Conservation (phyloP, 1,284 basidiomycete species). For the Singerocomus rubriflavus region DNA sequence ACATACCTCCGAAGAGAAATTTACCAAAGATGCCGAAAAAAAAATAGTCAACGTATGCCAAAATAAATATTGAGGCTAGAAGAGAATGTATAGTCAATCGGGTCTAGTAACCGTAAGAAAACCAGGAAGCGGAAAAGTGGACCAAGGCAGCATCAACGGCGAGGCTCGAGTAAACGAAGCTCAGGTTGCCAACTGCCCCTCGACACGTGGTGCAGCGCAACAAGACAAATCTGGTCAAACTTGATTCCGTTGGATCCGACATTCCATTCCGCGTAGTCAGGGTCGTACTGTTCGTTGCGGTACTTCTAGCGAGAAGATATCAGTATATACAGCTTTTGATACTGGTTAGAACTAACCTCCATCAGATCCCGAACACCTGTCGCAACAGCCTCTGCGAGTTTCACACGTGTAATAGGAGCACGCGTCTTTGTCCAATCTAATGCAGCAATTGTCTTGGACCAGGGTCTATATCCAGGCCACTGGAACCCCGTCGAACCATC, state of each 20-base stretch:
- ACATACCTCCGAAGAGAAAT: slow-evolving; percentile 2
- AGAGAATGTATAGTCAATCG: not conserved
- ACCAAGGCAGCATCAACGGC: slow-evolving; percentile 4
- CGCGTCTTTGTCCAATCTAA: slow-evolving; percentile 31
- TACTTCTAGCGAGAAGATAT: slow-evolving; percentile 13
- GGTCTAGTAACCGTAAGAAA: not conserved
- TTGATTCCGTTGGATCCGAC: slow-evolving; percentile 25
- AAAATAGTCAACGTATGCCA: not conserved
- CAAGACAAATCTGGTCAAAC: slow-evolving; percentile 25
- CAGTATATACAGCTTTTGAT: slow-evolving; percentile 1
- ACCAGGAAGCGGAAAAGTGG: not conserved
- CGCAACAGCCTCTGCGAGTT: slow-evolving; percentile 41
- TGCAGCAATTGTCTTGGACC: slow-evolving; percentile 29
- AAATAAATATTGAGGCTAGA: not conserved
- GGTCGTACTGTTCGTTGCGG: slow-evolving; percentile 13
- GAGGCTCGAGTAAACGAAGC: slow-evolving; percentile 25
- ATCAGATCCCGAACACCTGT: slow-evolving; percentile 39
- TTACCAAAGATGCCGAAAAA: not conserved
- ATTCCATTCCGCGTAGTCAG: slow-evolving; percentile 20
- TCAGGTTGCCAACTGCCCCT: slow-evolving; percentile 33
- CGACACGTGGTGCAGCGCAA: slow-evolving; percentile 27
- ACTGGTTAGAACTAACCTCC: slow-evolving; percentile 20
- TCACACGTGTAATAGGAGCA: slow-evolving; percentile 34
- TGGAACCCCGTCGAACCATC: slow-evolving; percentile 1
- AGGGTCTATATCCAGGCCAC: slow-evolving; percentile 34